Base-by-base conservation (phyloP, 306 rosid genomes). In the Elaeagnus macrophylla region DNA sequence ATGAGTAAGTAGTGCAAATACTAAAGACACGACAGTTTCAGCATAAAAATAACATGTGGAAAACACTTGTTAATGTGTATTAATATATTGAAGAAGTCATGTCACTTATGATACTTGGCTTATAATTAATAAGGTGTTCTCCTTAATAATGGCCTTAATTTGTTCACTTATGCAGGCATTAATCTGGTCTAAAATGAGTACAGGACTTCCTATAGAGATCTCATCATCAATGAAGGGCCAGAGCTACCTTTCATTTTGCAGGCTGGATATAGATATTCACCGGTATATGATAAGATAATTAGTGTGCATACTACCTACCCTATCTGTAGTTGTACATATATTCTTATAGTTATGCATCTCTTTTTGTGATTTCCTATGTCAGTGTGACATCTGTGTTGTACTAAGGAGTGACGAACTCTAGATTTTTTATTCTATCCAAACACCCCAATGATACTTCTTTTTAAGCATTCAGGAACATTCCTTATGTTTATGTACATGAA, bases 181-280 rank as follows among this genome's bases (percentile, higher is more conserved):
- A 67, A 90, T 90, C 68, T 90, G 97, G 97, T 90, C 97, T 52
- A 90, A 90, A 76, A 90, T 90, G 97, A 90, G 97, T 70, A 86
- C 97, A 0, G 94, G 97, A 56, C 97, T 90, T 70, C 97, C 94
- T 38, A 86, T 90, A 72, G 95, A 86, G 75, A 83, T 90, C 55
- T 72, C 75, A 42, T 90, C 97, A 51, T 76, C 97, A 60, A 86
- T 90, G 97, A 76, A 54, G 71, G 81, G 76, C 57, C 97, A 83
- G 78, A 79, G 42, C 71, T 83, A 77, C 64, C 65, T 20, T 63
- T 63, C 95, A 57, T 90, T 86, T 75, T 90, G 91, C 83, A 74
- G 91, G 81, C 87, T 90, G 72, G 97, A 86, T 73, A 90, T 86
- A 49, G 96, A 90, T 81, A 90, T 90, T 74, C 94, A 83, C 67